A percentile compares a stretch with the other conserved stretches of the same genome.
Evolutionary conservation across 805 yeast genomes (phyloP).

Genomic region (Spathaspora sp.): DNA sequence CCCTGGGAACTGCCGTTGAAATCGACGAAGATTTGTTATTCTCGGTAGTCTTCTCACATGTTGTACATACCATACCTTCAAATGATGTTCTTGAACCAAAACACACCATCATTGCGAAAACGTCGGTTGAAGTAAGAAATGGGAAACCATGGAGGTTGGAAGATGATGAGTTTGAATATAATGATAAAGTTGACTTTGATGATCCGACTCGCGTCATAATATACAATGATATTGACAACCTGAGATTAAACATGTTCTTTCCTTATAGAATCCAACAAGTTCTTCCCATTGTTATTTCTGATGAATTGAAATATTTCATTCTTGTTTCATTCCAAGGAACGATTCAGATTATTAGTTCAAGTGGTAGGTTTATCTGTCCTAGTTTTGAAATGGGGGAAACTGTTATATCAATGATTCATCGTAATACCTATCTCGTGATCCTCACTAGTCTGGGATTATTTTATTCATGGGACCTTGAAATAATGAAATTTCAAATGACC

Average conservation of each 20-base stretch:
- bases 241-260: slow-evolving; percentile 36
- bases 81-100: slow-evolving; percentile 4
- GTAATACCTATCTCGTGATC: slow-evolving; percentile 32
- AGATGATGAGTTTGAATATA: slow-evolving; percentile 31
- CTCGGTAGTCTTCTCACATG: slow-evolving; percentile 32
- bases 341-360: slow-evolving; percentile 40
- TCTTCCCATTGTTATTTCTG: slow-evolving; percentile 31
- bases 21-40: slow-evolving; percentile 36
- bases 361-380: slow-evolving; percentile 47
- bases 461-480: slow-evolving; percentile 47
- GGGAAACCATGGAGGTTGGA: slow-evolving; percentile 39
- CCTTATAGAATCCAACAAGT: slow-evolving; percentile 49
- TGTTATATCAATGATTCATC: slow-evolving; percentile 35
- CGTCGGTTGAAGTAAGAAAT: slow-evolving; percentile 39
- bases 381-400: slow-evolving; percentile 50
- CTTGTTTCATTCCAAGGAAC: slow-evolving; percentile 59
- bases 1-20: slow-evolving; percentile 24
- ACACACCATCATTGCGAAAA: slow-evolving; percentile 15
- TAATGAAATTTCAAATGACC: slow-evolving; percentile 14
- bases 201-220: slow-evolving; percentile 45
- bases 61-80: slow-evolving; percentile 17
- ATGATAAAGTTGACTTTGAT: slow-evolving; percentile 41
- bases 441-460: slow-evolving; percentile 50
- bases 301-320: slow-evolving; percentile 42
- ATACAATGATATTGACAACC: slow-evolving; percentile 32